Conservation (phyloP, 148 eudicot species). For the Simmondsia chinensis region DNA sequence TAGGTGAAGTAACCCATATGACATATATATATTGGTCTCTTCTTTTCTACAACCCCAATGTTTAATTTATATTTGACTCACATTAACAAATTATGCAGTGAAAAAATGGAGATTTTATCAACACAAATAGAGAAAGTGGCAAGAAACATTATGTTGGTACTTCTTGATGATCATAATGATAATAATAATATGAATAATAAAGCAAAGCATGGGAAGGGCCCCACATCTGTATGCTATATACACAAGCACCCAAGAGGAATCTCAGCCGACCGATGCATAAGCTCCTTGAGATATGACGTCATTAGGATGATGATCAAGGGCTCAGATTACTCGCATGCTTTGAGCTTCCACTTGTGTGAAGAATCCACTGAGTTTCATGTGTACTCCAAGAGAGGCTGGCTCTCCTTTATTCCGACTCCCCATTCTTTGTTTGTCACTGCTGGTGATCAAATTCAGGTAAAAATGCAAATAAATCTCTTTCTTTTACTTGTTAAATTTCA, state of each 20-base stretch:
- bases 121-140: constrained; percentile 37
- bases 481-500: too few relatives aligned
- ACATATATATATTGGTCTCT: not conserved
- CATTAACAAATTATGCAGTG: constrained; percentile 17
- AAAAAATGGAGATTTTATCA: constrained; percentile 41
- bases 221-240: constrained; percentile 45
- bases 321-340: constrained; percentile 59
- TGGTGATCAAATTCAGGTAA: constrained; percentile 87
- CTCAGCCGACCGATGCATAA: constrained; percentile 26
- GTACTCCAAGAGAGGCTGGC: constrained; percentile 91
- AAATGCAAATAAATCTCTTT: not conserved
- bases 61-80: not conserved
- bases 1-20: too few relatives aligned
- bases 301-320: constrained; percentile 76
- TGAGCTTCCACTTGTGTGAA: constrained; percentile 53
- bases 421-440: constrained; percentile 58
- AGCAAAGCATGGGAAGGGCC: constrained; percentile 4
- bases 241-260: constrained; percentile 37
- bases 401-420: constrained; percentile 43
- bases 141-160: constrained; percentile 15
- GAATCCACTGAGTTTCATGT: constrained; percentile 73
- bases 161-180: constrained; percentile 8
- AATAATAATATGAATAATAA: not conserved
- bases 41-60: not conserved
- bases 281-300: constrained; percentile 53